phyloP scores from a whole-genome alignment of 2,329 filamentous ascomycete species.

The Talaromyces rugulosus region DNA sequence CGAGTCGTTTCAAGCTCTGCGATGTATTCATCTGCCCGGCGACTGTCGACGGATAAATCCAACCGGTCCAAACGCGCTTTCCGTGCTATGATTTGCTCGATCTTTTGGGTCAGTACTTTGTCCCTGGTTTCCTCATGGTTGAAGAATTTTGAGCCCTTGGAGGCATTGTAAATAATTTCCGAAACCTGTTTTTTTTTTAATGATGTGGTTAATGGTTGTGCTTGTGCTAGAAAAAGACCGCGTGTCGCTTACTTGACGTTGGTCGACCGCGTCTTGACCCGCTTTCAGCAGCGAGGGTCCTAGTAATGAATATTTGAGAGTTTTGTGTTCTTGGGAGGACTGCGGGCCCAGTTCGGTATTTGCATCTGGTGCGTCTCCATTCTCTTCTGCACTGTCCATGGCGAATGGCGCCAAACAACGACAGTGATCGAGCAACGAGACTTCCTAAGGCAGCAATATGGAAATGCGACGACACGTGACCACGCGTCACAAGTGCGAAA shows the following conservation, averaged over 20 bases:
- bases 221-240: background rate
- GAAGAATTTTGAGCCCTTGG: constrained; percentile 95
- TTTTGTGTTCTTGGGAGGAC: constrained; percentile 45
- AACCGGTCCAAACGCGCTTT: constrained; percentile 71
- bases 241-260: constrained; percentile 63
- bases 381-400: background rate
- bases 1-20: constrained; percentile 71
- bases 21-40: constrained; percentile 76
- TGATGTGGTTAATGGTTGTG: constrained; percentile 3
- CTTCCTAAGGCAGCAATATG: constrained; percentile 23
- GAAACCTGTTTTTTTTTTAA: constrained; percentile 61
- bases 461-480: constrained; percentile 30
- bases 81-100: constrained; percentile 69
- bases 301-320: constrained; percentile 82
- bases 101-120: constrained; percentile 77
- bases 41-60: constrained; percentile 68
- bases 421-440: background rate
- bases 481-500: constrained; percentile 23
- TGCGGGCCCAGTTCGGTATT: background rate
- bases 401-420: background rate
- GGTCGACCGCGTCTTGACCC: constrained; percentile 89
- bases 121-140: constrained; percentile 82
- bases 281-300: constrained; percentile 91
- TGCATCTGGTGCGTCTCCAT: background rate
- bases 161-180: constrained; percentile 94